Evolutionary conservation across 2,329 filamentous ascomycete species (phyloP), one percentile per base, ranked within the genome.

Genomic region (Aaosphaeria pasadenensis): DNA sequence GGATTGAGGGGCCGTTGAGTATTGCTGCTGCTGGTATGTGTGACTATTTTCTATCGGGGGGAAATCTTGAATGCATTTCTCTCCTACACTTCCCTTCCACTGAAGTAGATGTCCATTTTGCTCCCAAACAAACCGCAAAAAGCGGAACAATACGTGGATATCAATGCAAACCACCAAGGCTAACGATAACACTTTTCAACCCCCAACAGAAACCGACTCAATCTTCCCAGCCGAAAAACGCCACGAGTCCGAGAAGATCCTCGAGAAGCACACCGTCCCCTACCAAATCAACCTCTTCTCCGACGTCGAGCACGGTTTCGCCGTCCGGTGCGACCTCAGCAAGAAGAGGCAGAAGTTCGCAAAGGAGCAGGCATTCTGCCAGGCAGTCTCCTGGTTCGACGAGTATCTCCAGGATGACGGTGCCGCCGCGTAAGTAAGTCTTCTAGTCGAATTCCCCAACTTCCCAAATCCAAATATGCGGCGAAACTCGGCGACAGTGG

Each of bases 261-360:
- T 89, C 39, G 62, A 67, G 31, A 70, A 77, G 45, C 78, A 77
- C 30, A 71, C 69, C 3, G 69, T 76, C 6, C 81, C 82, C 24
- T 94, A 88, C 72, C 88, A 95, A 73, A 86, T 94, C 67, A 88
- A 80, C 67, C 75, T 95, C 6, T 94, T 82, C 76, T 83, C 82
- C 3, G 82, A 83, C 46, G 83, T 89, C 30, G 70, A 72, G 47
- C 89, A 95, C 68, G 89, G 89, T 0, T 95, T 94, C 60, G 77
- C 84, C 6, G 84, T 91, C 2, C 81, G 88, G 47, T 78, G 77
- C 30, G 87, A 94, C 63, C 50, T 79, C 31, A 77, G 61, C 51
- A 77, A 84, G 53, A 78, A 77, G 66, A 54, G 74, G 41, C 69
- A 81, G 62, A 83, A 80, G 67, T 92, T 80, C 59, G 85, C 87